A percentile compares a stretch with the other conserved stretches of the same genome.
Evolutionary conservation across 129 eudicot genomes (phyloP).

Genomic region (Rutidosis leptorrhynchoides): DNA sequence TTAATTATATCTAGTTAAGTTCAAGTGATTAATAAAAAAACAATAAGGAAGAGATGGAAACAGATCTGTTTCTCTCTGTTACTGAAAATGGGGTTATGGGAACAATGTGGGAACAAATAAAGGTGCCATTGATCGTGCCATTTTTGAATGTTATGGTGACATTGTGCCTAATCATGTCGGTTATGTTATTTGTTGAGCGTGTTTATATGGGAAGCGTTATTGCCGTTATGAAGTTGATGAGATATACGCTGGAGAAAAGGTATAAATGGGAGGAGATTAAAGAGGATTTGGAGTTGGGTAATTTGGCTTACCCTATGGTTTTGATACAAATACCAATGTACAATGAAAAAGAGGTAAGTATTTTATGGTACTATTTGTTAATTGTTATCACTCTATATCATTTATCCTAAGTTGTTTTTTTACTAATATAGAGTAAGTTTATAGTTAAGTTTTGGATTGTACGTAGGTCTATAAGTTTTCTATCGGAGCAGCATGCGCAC

Average conservation of each 20-base stretch:
- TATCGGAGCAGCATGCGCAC: constrained; percentile 94
- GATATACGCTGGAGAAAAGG: constrained; percentile 53
- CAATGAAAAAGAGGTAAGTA: constrained; percentile 78
- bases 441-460: neutral
- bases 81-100: constrained; percentile 29
- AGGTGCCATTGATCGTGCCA: constrained; percentile 64
- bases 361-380: too few species aligned
- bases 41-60: constrained; percentile 27
- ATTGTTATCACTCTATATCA: neutral
- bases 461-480: constrained; percentile 82
- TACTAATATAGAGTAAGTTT: neutral
- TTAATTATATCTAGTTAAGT: neutral
- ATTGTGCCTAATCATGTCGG: constrained; percentile 69
- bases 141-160: constrained; percentile 51
- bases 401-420: neutral
- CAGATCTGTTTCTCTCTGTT: constrained; percentile 18
- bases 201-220: constrained; percentile 78
- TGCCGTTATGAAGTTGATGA: constrained; percentile 48
- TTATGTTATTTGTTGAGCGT: constrained; percentile 70
- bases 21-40: neutral
- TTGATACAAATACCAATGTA: constrained; percentile 89
- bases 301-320: constrained; percentile 75
- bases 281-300: constrained; percentile 80
- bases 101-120: constrained; percentile 52
- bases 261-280: constrained; percentile 82